phyloP scores from a whole-genome alignment of 305 asterid genomes.

The Solanum hybrid region DNA sequence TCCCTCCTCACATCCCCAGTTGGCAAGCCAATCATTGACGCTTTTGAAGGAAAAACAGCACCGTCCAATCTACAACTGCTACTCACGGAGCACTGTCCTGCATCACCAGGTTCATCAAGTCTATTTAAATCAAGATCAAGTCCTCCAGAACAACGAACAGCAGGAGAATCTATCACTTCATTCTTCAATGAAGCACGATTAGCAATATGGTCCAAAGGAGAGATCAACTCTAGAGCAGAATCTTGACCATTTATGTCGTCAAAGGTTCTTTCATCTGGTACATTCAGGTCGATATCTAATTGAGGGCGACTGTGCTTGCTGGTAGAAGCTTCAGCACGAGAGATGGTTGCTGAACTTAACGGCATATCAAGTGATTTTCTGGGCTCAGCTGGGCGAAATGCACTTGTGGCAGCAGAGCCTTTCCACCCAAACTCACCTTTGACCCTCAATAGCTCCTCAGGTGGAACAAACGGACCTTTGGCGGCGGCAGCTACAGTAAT shows the following conservation, averaged over 20 bases:
- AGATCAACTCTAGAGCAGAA: conserved; percentile 21
- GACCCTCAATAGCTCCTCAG: conserved; percentile 63
- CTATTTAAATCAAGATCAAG: conserved; percentile 83
- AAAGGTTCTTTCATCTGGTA: conserved; percentile 60
- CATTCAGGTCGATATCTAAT: conserved; percentile 75
- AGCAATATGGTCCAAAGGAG: conserved; percentile 10
- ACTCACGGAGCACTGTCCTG: conserved; percentile 41
- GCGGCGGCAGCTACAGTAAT: conserved; percentile 80
- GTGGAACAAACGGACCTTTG: conserved; percentile 74
- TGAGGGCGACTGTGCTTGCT: conserved; percentile 35
- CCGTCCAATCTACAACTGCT: conserved; percentile 22
- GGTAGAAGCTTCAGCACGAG: conserved; percentile 31
- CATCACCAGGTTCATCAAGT: conserved; percentile 60
- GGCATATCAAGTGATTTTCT: conserved; percentile 43
- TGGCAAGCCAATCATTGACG: conserved; percentile 24
- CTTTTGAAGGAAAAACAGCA: conserved; percentile 23
- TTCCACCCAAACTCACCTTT: conserved; percentile 86
- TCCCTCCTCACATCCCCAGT: conserved; percentile 41
- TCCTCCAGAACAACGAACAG: conserved; percentile 42
- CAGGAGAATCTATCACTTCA: conserved; percentile 22
- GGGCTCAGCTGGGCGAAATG: conserved; percentile 95
- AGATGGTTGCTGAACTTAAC: conserved; percentile 11
- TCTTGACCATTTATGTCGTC: conserved; percentile 53
- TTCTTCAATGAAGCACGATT: conserved; percentile 11
- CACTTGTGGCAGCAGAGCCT: conserved; percentile 95